Evolutionary conservation across 2,329 filamentous ascomycete genomes (phyloP), one percentile per base, ranked within the genome.

Genomic region (Alternaria metachromatica): DNA sequence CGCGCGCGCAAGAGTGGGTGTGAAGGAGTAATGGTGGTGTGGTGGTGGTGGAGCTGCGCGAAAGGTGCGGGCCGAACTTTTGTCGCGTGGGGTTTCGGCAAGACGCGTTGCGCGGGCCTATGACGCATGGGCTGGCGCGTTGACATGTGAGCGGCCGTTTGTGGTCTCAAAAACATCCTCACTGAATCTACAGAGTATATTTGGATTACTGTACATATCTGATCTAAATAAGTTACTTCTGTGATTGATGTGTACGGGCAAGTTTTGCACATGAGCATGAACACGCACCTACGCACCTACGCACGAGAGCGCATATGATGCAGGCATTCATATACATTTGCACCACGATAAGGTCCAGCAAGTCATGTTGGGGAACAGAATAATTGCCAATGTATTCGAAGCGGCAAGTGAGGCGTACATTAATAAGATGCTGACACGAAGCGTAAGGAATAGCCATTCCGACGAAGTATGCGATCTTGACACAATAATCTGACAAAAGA

Each of bases 1-100:
- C n/a, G 13, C 37, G 37, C 18, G 46, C 13, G 54, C 30, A 33
- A 9, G 33, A 37, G 33, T 37, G 33, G 30, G 33, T 37, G 33
- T 37, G 33, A n/a, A 37, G 13, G 33, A 37, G 33, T 37, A 1
- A 0, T 37, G 33, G 30, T 33, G 30, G 28, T 28, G 26, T 30
- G 37, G n/a, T 18, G 21, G 25, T 49, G 51, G 20, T 58, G 54
- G 28, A 13, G 37, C 11, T 46, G 59, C 33, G 46, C 37, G 26
- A 58, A 58, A n/a, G 26, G 11, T 28, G 59, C 56, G 37, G 59
- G 46, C 44, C 45, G 30, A 28, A 55, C 30, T 55, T 55, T 43
- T 51, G 46, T 58, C 59, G 59, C 59, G 59, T 62, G 33, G 23
- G 20, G 23, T n/a, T 25, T 57, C 48, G 58, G 53, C 44, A 57